phyloP scores from a whole-genome alignment of 2,329 filamentous ascomycete species.

The Penicillium concentricum region DNA sequence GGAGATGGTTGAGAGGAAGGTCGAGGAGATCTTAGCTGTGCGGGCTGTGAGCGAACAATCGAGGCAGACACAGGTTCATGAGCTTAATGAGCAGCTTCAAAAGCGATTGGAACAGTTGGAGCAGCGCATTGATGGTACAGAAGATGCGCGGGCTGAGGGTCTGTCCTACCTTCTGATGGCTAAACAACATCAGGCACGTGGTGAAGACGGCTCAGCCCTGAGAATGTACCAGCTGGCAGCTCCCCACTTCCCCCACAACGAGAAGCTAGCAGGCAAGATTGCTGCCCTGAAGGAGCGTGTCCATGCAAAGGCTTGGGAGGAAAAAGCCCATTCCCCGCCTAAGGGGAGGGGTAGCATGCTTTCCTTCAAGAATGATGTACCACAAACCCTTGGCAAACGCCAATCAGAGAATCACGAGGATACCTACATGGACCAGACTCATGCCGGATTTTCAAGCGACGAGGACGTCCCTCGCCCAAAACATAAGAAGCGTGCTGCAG shows the following conservation, averaged over 20 bases:
- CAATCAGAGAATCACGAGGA: constrained; percentile 33
- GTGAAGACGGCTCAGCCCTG: constrained; percentile 74
- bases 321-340: constrained; percentile 18
- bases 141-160: constrained; percentile 76
- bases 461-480: constrained; percentile 26
- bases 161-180: constrained; percentile 85
- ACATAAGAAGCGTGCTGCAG: constrained; percentile 32
- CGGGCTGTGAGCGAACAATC: constrained; percentile 60
- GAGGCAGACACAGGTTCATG: constrained; percentile 44
- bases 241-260: constrained; percentile 81
- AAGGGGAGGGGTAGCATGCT: constrained; percentile 35
- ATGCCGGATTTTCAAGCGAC: constrained; percentile 32
- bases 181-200: constrained; percentile 81
- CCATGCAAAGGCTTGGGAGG: constrained; percentile 24
- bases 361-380: constrained; percentile 31
- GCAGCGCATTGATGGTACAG: constrained; percentile 74
- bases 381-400: constrained; percentile 27
- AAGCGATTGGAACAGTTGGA: constrained; percentile 80
- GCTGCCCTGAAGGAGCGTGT: constrained; percentile 53
- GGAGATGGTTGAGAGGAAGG: constrained; percentile 86
- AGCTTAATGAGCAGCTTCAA: constrained; percentile 75
- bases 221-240: constrained; percentile 83
- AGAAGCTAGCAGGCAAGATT: constrained; percentile 66
- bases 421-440: constrained; percentile 29
- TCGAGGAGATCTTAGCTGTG: constrained; percentile 83